Conservation (phyloP, 345 rosid genomes). For the Pseudoturritis turrita region DNA sequence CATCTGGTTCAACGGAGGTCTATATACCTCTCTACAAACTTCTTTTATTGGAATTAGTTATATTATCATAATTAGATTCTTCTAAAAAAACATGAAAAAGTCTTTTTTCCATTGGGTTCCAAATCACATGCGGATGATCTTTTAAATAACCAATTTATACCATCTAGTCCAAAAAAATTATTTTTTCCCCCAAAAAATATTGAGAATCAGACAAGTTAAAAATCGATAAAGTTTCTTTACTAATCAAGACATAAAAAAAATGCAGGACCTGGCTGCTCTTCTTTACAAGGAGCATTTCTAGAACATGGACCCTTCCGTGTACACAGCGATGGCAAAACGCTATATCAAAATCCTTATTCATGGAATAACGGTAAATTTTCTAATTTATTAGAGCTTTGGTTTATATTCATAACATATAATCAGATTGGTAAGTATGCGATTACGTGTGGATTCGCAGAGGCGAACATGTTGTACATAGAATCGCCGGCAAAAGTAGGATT, state of each 20-base stretch:
- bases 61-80: no score
- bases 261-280: conserved; percentile 69
- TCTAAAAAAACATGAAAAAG: no score
- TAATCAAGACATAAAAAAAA: not conserved
- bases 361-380: conserved; percentile 47
- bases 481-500: conserved; percentile 52
- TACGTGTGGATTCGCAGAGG: conserved; percentile 26
- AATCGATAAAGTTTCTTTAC: not conserved
- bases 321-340: conserved; percentile 50
- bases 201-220: not conserved
- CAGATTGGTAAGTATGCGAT: not conserved
- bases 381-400: not conserved
- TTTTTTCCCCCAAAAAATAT: no score
- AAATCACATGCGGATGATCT: not conserved
- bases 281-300: conserved; percentile 48
- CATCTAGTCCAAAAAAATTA: no score
- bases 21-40: not conserved
- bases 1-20: conserved; percentile 80
- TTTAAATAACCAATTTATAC: no score
- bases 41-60: not conserved
- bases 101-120: not conserved
- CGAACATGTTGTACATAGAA: conserved; percentile 46
- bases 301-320: conserved; percentile 66
- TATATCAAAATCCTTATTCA: conserved; percentile 41
- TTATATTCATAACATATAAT: not conserved